Conservation (phyloP, 2,329 filamentous ascomycete species). For the Ophiostoma pallidulum region DNA sequence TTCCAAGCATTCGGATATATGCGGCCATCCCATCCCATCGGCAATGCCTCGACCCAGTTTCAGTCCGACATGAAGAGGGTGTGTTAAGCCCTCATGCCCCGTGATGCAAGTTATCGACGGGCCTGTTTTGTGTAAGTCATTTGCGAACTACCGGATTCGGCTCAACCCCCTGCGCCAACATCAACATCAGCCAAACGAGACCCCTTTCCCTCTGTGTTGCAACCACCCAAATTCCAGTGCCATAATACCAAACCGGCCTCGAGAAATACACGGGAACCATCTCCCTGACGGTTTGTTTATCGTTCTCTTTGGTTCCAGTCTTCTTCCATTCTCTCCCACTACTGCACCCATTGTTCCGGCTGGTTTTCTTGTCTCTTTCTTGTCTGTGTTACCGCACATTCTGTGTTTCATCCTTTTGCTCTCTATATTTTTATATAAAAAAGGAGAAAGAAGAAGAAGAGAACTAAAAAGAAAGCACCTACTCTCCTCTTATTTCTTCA, state of each 20-base stretch:
- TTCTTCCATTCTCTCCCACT: background rate
- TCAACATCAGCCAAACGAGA: background rate
- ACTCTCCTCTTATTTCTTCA: too few relatives aligned
- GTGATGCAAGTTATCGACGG: background rate
- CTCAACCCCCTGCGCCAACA: background rate
- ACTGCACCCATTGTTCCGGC: constrained; percentile 1
- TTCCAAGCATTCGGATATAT: background rate
- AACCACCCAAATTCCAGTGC: background rate
- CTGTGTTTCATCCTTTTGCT: background rate
- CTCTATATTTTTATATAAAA: background rate
- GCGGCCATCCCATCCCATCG: background rate
- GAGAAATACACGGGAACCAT: background rate
- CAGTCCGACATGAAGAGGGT: too few relatives aligned
- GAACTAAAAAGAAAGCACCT: too few relatives aligned
- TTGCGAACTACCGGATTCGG: background rate
- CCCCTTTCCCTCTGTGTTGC: background rate
- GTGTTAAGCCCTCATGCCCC: background rate
- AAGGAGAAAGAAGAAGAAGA: background rate
- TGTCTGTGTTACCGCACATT: background rate
- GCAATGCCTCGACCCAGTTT: background rate
- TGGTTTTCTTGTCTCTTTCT: background rate
- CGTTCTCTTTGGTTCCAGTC: background rate
- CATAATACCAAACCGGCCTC: background rate
- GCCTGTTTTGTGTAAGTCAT: background rate
- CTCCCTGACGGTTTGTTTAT: background rate